A percentile compares a stretch with the other conserved stretches of the same genome.
Evolutionary conservation across 495 filamentous ascomycete species (phyloP).

Genomic region (Articulospora tetracladia): DNA sequence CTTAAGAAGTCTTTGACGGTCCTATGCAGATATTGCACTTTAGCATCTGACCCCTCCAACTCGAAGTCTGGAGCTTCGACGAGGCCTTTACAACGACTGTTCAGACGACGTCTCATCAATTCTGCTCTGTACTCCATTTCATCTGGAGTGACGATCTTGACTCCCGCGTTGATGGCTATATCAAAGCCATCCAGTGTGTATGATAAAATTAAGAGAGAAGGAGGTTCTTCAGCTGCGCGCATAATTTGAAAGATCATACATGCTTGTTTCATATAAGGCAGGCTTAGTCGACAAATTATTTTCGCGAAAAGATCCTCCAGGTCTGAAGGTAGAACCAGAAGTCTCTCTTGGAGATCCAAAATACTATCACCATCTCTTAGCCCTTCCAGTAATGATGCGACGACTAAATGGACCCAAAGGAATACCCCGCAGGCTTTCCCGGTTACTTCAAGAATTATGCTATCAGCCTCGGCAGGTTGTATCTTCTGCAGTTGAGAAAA

Average conservation of each 20-base stretch:
- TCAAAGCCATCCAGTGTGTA: background rate
- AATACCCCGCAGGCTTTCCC: constrained; percentile 8
- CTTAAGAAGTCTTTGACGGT: constrained; percentile 8
- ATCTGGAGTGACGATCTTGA: background rate
- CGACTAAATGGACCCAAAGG: constrained; percentile 10
- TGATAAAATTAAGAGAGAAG: background rate
- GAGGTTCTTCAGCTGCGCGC: background rate
- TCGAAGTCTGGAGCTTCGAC: background rate
- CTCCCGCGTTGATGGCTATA: background rate
- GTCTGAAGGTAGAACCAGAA: background rate
- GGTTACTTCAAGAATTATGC: background rate
- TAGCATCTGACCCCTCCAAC: too few species aligned
- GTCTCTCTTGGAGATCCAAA: constrained; percentile 1
- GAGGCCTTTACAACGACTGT: background rate
- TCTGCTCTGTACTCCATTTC: background rate
- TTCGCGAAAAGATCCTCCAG: constrained; percentile 8
- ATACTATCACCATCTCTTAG: constrained; percentile 2
- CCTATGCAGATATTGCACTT: constrained; percentile 7
- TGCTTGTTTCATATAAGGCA: constrained; percentile 7
- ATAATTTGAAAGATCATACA: constrained; percentile 4
- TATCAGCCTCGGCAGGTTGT: background rate
- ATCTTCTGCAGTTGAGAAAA: background rate
- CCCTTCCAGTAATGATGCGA: constrained; percentile 5
- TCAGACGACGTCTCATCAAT: too few species aligned
- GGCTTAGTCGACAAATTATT: background rate